Conservation (phyloP, 257 asterid genomes). For the Jaltomata sinuosa region DNA sequence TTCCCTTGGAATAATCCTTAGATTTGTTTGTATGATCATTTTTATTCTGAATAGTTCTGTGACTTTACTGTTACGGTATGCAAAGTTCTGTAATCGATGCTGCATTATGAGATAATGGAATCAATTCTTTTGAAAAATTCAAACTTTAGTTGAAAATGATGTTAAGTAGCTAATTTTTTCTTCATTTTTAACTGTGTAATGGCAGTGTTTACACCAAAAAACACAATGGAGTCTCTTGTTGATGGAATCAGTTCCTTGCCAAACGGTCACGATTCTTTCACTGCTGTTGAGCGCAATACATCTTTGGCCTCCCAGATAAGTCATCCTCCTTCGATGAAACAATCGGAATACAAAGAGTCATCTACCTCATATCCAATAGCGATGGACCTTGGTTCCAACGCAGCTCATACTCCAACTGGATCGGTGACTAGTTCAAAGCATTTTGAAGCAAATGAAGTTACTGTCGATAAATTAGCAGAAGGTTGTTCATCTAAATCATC, state of each 20-base stretch:
- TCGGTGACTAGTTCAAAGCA: conserved; percentile 29
- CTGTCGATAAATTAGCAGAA: conserved; percentile 13
- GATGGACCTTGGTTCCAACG: conserved; percentile 24
- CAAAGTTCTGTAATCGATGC: background rate
- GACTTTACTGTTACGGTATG: background rate
- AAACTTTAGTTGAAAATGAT: background rate
- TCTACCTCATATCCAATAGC: conserved; percentile 25
- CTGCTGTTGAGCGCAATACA: conserved; percentile 19
- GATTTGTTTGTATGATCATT: background rate
- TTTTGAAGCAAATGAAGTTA: conserved; percentile 12
- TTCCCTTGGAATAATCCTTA: background rate
- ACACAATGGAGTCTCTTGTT: conserved; percentile 50
- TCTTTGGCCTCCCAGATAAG: conserved; percentile 29
- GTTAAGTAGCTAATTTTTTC: conserved; percentile 9
- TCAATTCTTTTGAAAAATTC: background rate
- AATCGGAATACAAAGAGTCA: conserved; percentile 26
- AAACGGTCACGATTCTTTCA: conserved; percentile 28
- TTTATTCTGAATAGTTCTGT: background rate
- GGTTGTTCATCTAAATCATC: conserved; percentile 12
- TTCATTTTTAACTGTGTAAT: conserved; percentile 12
- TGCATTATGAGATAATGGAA: background rate
- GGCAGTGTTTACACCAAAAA: conserved; percentile 30
- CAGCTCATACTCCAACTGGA: conserved; percentile 14
- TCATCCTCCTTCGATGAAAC: conserved; percentile 43
- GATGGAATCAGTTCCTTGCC: conserved; percentile 54